phyloP scores from a whole-genome alignment of 306 rosid species.

The Begonia loranthoides region DNA sequence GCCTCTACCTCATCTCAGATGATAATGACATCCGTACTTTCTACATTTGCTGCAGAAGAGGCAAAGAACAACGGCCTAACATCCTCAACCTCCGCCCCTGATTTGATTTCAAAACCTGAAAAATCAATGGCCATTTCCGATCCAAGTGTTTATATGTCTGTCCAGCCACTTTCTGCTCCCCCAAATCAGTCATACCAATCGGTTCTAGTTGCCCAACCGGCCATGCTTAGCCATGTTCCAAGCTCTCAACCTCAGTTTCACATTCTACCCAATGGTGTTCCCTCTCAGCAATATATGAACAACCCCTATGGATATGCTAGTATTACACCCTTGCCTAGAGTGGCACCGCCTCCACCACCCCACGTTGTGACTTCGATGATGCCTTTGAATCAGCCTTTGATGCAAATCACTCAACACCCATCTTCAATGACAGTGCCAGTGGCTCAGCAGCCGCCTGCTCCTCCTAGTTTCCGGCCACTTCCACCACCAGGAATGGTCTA shows the following conservation, averaged over 20 bases:
- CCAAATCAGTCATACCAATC: constrained; percentile 51
- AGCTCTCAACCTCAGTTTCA: no score
- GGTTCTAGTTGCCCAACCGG: constrained; percentile 37
- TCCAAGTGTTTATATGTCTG: constrained; percentile 36
- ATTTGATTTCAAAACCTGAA: constrained; percentile 19
- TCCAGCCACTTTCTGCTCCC: constrained; percentile 33
- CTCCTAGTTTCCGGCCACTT: constrained; percentile 71
- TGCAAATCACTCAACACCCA: constrained; percentile 21
- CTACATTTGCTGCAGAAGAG: constrained; percentile 82
- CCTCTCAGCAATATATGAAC: constrained; percentile 55
- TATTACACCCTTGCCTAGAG: constrained; percentile 39
- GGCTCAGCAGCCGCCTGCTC: constrained; percentile 26
- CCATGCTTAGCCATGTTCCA: neutral
- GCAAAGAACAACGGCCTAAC: constrained; percentile 54
- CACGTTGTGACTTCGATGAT: constrained; percentile 43
- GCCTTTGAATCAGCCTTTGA: constrained; percentile 28
- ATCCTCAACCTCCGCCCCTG: constrained; percentile 16
- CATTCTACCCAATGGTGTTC: no score
- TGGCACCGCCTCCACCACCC: constrained; percentile 39
- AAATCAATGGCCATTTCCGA: constrained; percentile 33
- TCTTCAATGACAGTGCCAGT: constrained; percentile 1
- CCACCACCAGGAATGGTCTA: constrained; percentile 74
- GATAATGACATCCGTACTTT: constrained; percentile 83
- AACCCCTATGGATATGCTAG: constrained; percentile 53
- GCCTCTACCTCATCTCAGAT: constrained; percentile 87